These are phyloP conservation scores for Ascochyta rabiei DNA, from an alignment of 2,329 filamentous ascomycete genomes.

Conservation along the genomic window DNA sequence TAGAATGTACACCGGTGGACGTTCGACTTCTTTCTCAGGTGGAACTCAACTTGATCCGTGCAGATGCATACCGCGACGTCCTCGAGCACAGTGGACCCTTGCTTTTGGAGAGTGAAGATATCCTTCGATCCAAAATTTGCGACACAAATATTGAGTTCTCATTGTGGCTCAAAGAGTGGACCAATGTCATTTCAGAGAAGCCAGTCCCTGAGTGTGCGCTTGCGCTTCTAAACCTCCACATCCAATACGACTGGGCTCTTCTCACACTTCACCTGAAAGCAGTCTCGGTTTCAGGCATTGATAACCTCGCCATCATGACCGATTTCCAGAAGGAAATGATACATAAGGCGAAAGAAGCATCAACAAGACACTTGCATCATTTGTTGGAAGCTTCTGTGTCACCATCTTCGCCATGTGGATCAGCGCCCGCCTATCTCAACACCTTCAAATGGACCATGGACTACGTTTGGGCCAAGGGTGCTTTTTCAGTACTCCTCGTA, in stretches of 20 bases:
- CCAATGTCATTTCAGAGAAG: slow-evolving; percentile 29
- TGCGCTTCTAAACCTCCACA: slow-evolving; percentile 54
- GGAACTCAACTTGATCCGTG: slow-evolving; percentile 54
- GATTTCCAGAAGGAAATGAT: slow-evolving; percentile 56
- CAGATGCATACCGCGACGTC: slow-evolving; percentile 36
- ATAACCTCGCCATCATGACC: slow-evolving; percentile 60
- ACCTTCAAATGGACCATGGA: slow-evolving; percentile 62
- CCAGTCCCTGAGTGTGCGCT: slow-evolving; percentile 19
- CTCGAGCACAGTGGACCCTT: slow-evolving; percentile 15
- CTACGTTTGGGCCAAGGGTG: slow-evolving; percentile 65
- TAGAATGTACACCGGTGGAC: slow-evolving; percentile 55
- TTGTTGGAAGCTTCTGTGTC: slow-evolving; percentile 46
- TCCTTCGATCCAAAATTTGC: slow-evolving; percentile 26
- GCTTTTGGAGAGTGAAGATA: slow-evolving; percentile 23
- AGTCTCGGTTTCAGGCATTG: slow-evolving; percentile 55
- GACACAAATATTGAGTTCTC: slow-evolving; percentile 36
- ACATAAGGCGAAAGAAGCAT: slow-evolving; percentile 57
- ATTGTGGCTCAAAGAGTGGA: slow-evolving; percentile 53
- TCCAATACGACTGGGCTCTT: slow-evolving; percentile 61
- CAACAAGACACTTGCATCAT: slow-evolving; percentile 57
- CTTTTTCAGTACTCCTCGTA: slow-evolving; percentile 62
- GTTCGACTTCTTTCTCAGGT: slow-evolving; percentile 60
- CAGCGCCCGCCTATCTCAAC: slow-evolving; percentile 51
- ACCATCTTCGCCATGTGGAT: slow-evolving; percentile 24
- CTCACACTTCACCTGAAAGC: slow-evolving; percentile 61